A percentile compares a stretch with the other conserved stretches of the same genome.
Conservation (phyloP, 116 monocot species). For the Phalaenopsis hybrid region DNA sequence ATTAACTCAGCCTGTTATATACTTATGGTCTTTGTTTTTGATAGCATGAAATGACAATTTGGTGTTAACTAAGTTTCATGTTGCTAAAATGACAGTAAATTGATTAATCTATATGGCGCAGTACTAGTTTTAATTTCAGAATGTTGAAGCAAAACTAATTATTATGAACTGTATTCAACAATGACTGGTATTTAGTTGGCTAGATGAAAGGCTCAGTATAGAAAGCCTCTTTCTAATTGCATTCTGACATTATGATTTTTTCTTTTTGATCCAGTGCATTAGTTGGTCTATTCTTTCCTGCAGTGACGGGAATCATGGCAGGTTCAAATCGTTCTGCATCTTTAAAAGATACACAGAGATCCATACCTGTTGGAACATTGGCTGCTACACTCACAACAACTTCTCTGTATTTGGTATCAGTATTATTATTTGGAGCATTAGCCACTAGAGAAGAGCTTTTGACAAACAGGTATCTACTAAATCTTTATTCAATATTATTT, state of each 20-base stretch:
- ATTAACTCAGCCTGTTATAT: neutral
- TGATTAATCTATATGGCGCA: neutral
- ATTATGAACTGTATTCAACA: neutral
- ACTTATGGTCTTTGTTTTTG: no score
- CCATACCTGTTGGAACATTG: slow-evolving; percentile 86
- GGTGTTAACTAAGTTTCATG: neutral
- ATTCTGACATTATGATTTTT: slow-evolving; percentile 16
- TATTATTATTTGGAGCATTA: slow-evolving; percentile 72
- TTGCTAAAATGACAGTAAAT: neutral
- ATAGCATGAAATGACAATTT: no score
- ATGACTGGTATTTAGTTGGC: neutral
- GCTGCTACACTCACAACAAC: slow-evolving; percentile 78
- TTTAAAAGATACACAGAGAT: slow-evolving; percentile 82
- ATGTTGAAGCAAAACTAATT: neutral
- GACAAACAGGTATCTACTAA: slow-evolving; percentile 56
- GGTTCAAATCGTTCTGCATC: slow-evolving; percentile 95
- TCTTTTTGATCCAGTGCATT: slow-evolving; percentile 52
- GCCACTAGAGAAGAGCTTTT: slow-evolving; percentile 90
- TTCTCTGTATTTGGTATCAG: slow-evolving; percentile 62
- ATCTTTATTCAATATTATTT: neutral
- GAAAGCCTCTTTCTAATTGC: neutral
- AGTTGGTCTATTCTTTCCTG: slow-evolving; percentile 94
- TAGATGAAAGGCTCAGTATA: neutral
- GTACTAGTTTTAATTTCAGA: neutral
- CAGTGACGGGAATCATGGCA: slow-evolving; percentile 96